Evolutionary conservation across 2,329 filamentous ascomycete genomes (phyloP).

Genomic region (Penicillium sp.): DNA sequence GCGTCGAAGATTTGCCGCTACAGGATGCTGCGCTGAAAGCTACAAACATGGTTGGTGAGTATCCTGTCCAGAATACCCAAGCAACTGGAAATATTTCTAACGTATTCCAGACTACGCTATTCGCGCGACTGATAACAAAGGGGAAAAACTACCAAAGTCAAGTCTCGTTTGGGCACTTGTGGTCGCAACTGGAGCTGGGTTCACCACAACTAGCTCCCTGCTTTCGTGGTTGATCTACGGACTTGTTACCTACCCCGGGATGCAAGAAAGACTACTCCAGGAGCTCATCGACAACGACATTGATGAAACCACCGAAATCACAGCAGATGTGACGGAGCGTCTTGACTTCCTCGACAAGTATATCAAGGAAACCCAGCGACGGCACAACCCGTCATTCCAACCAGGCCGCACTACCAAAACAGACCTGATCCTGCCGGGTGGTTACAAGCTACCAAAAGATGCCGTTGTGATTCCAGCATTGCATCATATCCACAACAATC

Average conservation of each 20-base stretch:
- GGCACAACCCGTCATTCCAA: conserved; percentile 59
- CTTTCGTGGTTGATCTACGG: conserved; percentile 56
- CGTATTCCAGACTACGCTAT: conserved; percentile 46
- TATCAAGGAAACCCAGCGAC: conserved; percentile 58
- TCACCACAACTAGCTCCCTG: conserved; percentile 56
- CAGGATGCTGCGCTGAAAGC: conserved; percentile 44
- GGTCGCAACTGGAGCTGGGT: conserved; percentile 54
- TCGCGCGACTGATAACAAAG: conserved; percentile 52
- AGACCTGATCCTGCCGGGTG: conserved; percentile 56
- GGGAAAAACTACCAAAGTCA: conserved; percentile 49
- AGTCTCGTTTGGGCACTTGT: conserved; percentile 43
- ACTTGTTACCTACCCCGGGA: conserved; percentile 50
- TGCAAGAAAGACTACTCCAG: conserved; percentile 55
- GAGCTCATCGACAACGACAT: conserved; percentile 52
- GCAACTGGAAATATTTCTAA: background rate
- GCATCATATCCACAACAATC: conserved; percentile 48
- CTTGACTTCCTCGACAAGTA: conserved; percentile 44
- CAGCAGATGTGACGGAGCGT: conserved; percentile 45
- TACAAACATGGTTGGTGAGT: conserved; percentile 39
- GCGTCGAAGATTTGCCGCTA: conserved; percentile 28
- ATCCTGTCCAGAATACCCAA: no score
- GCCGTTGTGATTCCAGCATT: conserved; percentile 51
- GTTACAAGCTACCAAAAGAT: conserved; percentile 53
- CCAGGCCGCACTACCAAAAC: conserved; percentile 53
- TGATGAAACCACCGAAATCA: conserved; percentile 42